Base-by-base conservation (phyloP, 257 asterid genomes). In the Nicotiana otophora region DNA sequence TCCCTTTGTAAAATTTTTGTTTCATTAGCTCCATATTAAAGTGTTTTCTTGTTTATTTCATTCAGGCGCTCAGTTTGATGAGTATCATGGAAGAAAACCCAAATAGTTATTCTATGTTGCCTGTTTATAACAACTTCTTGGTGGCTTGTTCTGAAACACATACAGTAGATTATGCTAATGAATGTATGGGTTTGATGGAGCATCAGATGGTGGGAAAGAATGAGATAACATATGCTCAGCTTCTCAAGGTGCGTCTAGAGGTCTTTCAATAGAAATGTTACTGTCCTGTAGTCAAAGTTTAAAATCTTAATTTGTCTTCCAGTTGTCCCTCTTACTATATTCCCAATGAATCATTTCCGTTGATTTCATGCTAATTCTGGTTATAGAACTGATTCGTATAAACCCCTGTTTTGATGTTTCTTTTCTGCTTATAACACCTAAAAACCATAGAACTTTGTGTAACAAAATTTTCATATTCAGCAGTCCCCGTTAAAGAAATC, bases 111-210 rank as follows among this genome's bases (percentile, higher is more conserved):
- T 94, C 95, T 34, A 82, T 91, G 77, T 84, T 95, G 86, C 91
- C 91, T 3, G 84, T 89, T 68, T 94, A 87, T 89, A 92, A 91
- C 90, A 86, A 57, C 89, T 86, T 92, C 83, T 84, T 95, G 82
- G 88, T 85, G 76, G 91, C 96, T 58, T 95, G 91, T 84, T 81
- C 83, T 81, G 90, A 83, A 83, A 54, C 66, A 86, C 86, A 87
- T 62, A 88, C 86, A 88, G 55, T 87, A 84, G 69, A 87, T 86
- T 89, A 86, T 84, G 94, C 90, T 84, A 87, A 87, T 82, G 85
- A 89, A 77, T 94, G 97, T 86, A 87, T 92, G 91, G 68, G 85
- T 86, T 61, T 89, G 89, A 95, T 95, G 97, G 97, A 90, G 82
- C 92, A 85, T 81, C 95, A 88, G 34, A 92, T 91, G 87, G 88